phyloP scores from a whole-genome alignment of 176 grass and related monocot genomes.

The Paspalum notatum region DNA sequence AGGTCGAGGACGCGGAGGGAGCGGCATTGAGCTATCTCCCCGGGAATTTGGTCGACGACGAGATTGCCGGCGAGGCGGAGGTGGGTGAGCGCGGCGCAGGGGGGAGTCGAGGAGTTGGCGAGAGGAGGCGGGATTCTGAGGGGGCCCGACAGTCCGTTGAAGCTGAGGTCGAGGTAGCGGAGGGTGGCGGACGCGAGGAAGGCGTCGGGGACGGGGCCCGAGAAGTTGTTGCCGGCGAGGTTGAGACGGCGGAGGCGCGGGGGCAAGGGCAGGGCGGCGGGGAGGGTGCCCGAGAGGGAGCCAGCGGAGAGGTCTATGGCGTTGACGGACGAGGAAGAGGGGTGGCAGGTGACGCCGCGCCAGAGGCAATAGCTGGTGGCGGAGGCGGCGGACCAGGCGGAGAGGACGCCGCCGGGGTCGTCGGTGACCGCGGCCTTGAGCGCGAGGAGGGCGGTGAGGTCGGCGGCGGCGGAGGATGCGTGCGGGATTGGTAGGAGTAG shows the following conservation, averaged over 20 bases:
- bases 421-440: constrained; percentile 49
- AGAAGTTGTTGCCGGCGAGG: constrained; percentile 63
- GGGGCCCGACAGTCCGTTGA: constrained; percentile 34
- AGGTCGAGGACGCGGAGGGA: constrained; percentile 55
- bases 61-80: constrained; percentile 57
- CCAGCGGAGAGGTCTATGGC: constrained; percentile 44
- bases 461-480: background rate
- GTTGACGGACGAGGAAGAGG: constrained; percentile 30
- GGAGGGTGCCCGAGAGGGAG: constrained; percentile 49
- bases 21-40: constrained; percentile 45
- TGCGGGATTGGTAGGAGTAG: constrained; percentile 10
- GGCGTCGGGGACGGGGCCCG: constrained; percentile 49
- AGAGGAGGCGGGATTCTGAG: constrained; percentile 13
- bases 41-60: constrained; percentile 51
- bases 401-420: constrained; percentile 52
- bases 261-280: constrained; percentile 32
- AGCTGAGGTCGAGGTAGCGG: constrained; percentile 55
- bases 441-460: constrained; percentile 49
- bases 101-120: background rate
- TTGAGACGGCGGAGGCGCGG: constrained; percentile 57
- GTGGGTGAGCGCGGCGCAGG: constrained; percentile 40
- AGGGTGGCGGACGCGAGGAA: constrained; percentile 49
- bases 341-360: constrained; percentile 61
- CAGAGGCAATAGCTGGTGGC: constrained; percentile 44
- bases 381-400: constrained; percentile 40